Base-by-base conservation (phyloP, 805 yeast species). In the Saccharomyces paradoxus region DNA sequence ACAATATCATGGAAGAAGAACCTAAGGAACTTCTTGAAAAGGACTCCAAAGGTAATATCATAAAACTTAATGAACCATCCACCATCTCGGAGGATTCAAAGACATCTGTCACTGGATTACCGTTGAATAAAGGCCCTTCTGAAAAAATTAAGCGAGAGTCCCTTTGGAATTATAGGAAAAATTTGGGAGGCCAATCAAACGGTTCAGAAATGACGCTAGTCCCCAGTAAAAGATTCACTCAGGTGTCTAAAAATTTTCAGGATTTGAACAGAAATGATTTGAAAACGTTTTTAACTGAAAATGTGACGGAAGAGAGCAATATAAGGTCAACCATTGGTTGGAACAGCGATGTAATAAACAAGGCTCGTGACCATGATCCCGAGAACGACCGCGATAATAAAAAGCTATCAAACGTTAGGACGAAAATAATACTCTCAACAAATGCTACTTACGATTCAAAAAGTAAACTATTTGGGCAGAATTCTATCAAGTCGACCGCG, bases 121-220 rank as follows among this genome's bases (percentile, higher is more conserved):
- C 94, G 3, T 69, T 89, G 53, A 88, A 82, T 58, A 76, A 80
- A n/a, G 76, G 77, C 5, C 96, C 96, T 8, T 79, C 81, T 17
- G 69, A 74, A 3, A 84, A 80, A 62, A 71, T 80, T 41, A 81
- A 78, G 62, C 81, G 77, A 58, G 86, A 81, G 49, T 73, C 82
- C 17, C 67, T 78, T 50, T 78, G 86, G 81, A 77, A 81, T 28
- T 60, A 67, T 54, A 74, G 72, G 61, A 68, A 59, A 50, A 59
- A 58, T 50, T 22, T 56, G 50, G 44, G 24, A 50, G 56, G 46
- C 56, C 58, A 32, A 28, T 30, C 50, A 28, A 44, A 52, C 32
- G 61, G 13, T 27, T 26, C 55, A 22, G 44, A 37, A 37, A 17
- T 37, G 12, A 17, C 44, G 13, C 13, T 37, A 4, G 44, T 37